Percentiles rank a stretch among this genome's conserved stretches.
Evolutionary conservation across 2,329 filamentous ascomycete species (phyloP).

Genomic region (Colletotrichum costaricense): DNA sequence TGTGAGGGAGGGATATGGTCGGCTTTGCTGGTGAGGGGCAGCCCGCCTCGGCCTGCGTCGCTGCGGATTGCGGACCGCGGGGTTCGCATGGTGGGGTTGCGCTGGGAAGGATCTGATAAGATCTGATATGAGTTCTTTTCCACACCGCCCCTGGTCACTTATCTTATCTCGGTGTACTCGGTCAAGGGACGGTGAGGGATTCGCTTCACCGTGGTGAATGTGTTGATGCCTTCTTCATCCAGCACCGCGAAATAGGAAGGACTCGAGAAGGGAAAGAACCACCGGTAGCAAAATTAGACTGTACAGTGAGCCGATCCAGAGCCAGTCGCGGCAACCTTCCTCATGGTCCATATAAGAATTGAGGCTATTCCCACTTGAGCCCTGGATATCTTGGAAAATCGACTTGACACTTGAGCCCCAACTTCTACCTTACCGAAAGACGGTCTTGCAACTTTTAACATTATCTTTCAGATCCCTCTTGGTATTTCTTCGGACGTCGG

Average conservation of each 20-base stretch:
- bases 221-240: neutral
- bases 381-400: neutral
- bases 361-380: neutral
- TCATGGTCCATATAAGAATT: neutral
- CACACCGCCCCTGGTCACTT: no score
- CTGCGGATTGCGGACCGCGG: slow-evolving; percentile 13
- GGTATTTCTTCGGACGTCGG: neutral
- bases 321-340: no score
- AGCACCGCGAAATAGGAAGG: neutral
- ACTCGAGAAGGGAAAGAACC: neutral
- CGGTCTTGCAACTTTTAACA: neutral
- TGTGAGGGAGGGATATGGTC: neutral
- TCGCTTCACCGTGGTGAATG: neutral
- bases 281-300: neutral
- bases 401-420: neutral
- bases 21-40: neutral
- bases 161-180: neutral
- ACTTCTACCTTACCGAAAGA: no score
- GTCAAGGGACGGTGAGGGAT: neutral
- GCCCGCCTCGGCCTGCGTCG: neutral
- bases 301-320: neutral
- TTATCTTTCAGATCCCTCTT: neutral
- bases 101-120: slow-evolving; percentile 25
- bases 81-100: slow-evolving; percentile 25
- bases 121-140: neutral